Evolutionary conservation across 2,329 filamentous ascomycete species (phyloP), one percentile per base, ranked within the genome.

Genomic region (Cytospora chrysosperma): DNA sequence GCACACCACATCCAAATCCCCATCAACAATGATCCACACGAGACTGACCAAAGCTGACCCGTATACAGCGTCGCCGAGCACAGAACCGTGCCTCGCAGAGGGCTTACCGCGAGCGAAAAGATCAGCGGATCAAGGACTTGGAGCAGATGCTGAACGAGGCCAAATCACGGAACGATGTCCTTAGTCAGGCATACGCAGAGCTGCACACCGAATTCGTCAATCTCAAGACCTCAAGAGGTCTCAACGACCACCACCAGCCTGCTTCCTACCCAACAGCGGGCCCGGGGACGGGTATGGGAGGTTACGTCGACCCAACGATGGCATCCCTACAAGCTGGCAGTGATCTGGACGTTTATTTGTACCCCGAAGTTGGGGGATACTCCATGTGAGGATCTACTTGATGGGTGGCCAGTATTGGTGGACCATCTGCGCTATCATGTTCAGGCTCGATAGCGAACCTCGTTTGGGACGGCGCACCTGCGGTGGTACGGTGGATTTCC

Each of bases 101-200:
- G 63, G 85, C 84, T 0, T 87, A 87, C 70, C 78, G 85, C 55
- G 84, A 88, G 71, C 79, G 85, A 59, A 88, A 87, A 69, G 85
- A 89, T 70, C 85, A 88, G 72, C 82, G 87, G 66, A 87, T 88
- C 69, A 82, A 83, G 65, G 86, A 88, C 68, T 81, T 89, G 24
- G 86, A 88, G 72, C 71, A 77, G 40, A 80, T 85, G 68, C 80
- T 88, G 34, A 74, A 74, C 54, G 80, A 83, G 21, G 75, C 85
- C 56, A 81, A 81, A 66, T 79, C 82, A 27, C 83, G 81, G 68
- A 84, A 87, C 71, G 81, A 81, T 64, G 77, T 79, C 37, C 79
- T 88, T 59, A 79, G 80, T 66, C 77, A 80, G 58, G 84, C 83
- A 5, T 86, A 87, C 70, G 74, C 77, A 30, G 70, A 73, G n/a